A percentile compares a stretch with the other conserved stretches of the same genome.
Conservation (phyloP, 2,329 filamentous ascomycete genomes). For the Pezicula radicicola region DNA sequence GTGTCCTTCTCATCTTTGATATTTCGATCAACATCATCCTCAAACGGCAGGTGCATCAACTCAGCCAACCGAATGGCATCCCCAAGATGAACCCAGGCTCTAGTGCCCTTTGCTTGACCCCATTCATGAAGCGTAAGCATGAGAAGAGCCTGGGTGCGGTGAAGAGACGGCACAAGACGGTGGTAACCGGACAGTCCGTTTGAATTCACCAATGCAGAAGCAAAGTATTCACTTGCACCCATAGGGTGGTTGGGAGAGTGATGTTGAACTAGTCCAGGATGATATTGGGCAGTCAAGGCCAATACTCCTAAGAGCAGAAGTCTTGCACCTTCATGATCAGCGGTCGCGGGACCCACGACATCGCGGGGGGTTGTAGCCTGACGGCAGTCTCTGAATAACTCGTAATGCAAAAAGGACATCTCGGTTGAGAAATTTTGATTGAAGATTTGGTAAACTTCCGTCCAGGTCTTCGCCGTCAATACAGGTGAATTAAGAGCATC, state of each 20-base stretch:
- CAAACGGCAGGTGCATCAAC: constrained; percentile 57
- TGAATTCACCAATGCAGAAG: constrained; percentile 51
- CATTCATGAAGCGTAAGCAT: constrained; percentile 73
- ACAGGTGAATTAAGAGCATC: constrained; percentile 61
- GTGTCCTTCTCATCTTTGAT: constrained; percentile 25
- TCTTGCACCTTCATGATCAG: constrained; percentile 41
- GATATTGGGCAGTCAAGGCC: constrained; percentile 67
- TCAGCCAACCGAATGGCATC: constrained; percentile 58
- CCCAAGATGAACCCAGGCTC: constrained; percentile 65
- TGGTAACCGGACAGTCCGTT: constrained; percentile 44
- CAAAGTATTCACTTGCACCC: constrained; percentile 62
- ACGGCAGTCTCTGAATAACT: constrained; percentile 52
- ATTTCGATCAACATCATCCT: constrained; percentile 39
- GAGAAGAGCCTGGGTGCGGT: constrained; percentile 63
- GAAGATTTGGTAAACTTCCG: constrained; percentile 67
- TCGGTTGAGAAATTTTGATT: constrained; percentile 70
- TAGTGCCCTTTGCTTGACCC: constrained; percentile 59
- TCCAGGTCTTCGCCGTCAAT: constrained; percentile 64
- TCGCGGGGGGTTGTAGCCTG: constrained; percentile 34
- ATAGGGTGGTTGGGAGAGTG: constrained; percentile 39
- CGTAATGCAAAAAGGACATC: constrained; percentile 68
- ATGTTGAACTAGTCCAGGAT: constrained; percentile 56
- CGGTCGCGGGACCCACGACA: constrained; percentile 12
- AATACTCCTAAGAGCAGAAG: constrained; percentile 64
- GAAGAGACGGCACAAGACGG: constrained; percentile 52